Percentiles rank a stretch among this genome's conserved stretches.
These are phyloP conservation scores for Suillus occidentalis DNA, from an alignment of 768 basidiomycete genomes.

Conservation along the genomic window DNA sequence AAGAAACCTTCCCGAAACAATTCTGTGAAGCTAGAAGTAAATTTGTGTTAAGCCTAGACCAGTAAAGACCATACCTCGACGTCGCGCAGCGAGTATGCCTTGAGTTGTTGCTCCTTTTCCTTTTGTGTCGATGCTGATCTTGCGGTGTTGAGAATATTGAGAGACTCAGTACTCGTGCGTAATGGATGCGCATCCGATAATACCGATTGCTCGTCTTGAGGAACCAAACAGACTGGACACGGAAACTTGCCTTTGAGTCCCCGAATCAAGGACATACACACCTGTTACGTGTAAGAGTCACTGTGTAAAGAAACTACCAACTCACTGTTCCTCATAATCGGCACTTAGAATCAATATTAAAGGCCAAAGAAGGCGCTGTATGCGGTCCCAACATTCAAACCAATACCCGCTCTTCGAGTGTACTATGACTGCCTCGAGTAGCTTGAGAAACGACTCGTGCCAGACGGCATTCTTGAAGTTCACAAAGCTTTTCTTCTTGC, in stretches of 20 bases:
- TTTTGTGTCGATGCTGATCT: not conserved
- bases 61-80: not conserved
- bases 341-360: not conserved
- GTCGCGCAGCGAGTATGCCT: not conserved
- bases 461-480: not conserved
- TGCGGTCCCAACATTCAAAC: not conserved
- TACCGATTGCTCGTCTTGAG: not conserved
- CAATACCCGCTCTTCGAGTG: not conserved
- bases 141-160: not conserved
- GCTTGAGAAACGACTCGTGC: not conserved
- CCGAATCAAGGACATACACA: not conserved
- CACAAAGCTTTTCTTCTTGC: not conserved
- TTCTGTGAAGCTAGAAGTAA: not conserved
- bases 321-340: not conserved
- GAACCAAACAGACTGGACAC: not conserved
- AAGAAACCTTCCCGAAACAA: not conserved
- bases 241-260: not conserved
- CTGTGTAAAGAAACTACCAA: not conserved
- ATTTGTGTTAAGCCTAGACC: not conserved
- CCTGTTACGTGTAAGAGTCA: not conserved
- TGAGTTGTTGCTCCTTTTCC: not conserved
- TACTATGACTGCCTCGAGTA: not conserved
- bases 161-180: not conserved
- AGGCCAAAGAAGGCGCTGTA: not conserved
- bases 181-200: not conserved